These are phyloP conservation scores for Botrytis byssoidea DNA, from an alignment of 2,329 filamentous ascomycete genomes.

Conservation along the genomic window DNA sequence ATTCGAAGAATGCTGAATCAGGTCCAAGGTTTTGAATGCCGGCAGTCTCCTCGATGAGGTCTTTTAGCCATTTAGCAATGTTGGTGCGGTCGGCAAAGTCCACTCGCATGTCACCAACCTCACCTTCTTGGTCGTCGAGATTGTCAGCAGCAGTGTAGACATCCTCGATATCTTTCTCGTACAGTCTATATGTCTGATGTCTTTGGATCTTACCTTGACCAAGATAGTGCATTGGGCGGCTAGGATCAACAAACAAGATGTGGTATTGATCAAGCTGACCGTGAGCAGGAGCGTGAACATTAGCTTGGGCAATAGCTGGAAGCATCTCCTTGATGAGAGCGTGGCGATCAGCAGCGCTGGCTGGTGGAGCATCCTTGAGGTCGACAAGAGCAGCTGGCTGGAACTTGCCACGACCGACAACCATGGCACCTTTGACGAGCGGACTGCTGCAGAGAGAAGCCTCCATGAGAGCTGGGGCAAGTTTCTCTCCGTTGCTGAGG, in stretches of 20 bases:
- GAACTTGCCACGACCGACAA: slow-evolving; percentile 39
- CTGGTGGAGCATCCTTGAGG: slow-evolving; percentile 12
- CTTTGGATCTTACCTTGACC: slow-evolving; percentile 43
- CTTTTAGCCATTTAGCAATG: slow-evolving; percentile 21
- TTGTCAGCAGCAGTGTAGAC: slow-evolving; percentile 36
- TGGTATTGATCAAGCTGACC: slow-evolving; percentile 35
- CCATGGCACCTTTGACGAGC: slow-evolving; percentile 38
- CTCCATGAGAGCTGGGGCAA: slow-evolving; percentile 45
- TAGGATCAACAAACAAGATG: slow-evolving; percentile 37
- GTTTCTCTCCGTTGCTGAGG: slow-evolving; percentile 44
- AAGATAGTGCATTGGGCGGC: slow-evolving; percentile 40
- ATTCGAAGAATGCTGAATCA: slow-evolving; percentile 23
- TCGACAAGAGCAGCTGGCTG: slow-evolving; percentile 26
- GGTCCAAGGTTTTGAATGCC: slow-evolving; percentile 18
- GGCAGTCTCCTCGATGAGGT: slow-evolving; percentile 19
- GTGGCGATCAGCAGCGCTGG: slow-evolving; percentile 12
- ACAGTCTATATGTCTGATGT: slow-evolving; percentile 35
- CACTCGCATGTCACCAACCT: slow-evolving; percentile 13
- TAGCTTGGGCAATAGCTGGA: slow-evolving; percentile 38
- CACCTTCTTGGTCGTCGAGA: slow-evolving; percentile 23
- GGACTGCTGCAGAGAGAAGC: slow-evolving; percentile 40
- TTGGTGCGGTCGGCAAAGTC: slow-evolving; percentile 20
- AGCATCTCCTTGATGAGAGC: slow-evolving; percentile 34
- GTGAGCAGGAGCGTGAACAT: slow-evolving; percentile 35
- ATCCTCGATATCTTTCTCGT: slow-evolving; percentile 38